Evolutionary conservation across 2,329 filamentous ascomycete genomes (phyloP).

Genomic region (Microdochium nivale): DNA sequence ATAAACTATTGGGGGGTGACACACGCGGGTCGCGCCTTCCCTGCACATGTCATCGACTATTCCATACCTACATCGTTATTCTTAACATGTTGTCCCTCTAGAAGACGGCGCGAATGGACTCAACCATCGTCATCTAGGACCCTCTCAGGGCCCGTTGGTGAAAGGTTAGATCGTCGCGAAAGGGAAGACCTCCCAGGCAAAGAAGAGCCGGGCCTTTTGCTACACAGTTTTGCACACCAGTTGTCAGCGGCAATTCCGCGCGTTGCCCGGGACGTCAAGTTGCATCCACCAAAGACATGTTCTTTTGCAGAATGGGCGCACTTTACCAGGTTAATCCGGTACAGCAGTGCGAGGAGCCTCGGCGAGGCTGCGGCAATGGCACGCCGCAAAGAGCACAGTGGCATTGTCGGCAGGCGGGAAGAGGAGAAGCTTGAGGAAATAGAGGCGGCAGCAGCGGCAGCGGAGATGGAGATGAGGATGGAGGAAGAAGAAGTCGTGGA

Average conservation of each 20-base stretch:
- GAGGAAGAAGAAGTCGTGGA: slow-evolving; percentile 34
- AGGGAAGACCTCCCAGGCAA: no score
- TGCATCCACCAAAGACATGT: slow-evolving; percentile 41
- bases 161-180: no score
- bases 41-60: no score
- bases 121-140: no score
- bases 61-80: no score
- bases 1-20: no score
- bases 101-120: no score
- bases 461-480: slow-evolving; percentile 7
- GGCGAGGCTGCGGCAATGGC: background rate
- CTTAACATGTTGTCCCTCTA: no score
- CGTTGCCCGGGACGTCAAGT: slow-evolving; percentile 43
- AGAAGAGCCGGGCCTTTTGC: no score
- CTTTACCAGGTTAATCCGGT: slow-evolving; percentile 54
- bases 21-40: no score
- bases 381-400: background rate
- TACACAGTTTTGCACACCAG: slow-evolving; percentile 42
- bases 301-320: slow-evolving; percentile 62
- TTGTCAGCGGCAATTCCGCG: slow-evolving; percentile 48
- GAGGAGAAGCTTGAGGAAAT: background rate
- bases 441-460: background rate
- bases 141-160: no score
- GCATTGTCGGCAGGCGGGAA: background rate
- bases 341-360: slow-evolving; percentile 27